Evolutionary conservation across 176 grass and related monocot species (phyloP).

Genomic region (Chloris gayana): DNA sequence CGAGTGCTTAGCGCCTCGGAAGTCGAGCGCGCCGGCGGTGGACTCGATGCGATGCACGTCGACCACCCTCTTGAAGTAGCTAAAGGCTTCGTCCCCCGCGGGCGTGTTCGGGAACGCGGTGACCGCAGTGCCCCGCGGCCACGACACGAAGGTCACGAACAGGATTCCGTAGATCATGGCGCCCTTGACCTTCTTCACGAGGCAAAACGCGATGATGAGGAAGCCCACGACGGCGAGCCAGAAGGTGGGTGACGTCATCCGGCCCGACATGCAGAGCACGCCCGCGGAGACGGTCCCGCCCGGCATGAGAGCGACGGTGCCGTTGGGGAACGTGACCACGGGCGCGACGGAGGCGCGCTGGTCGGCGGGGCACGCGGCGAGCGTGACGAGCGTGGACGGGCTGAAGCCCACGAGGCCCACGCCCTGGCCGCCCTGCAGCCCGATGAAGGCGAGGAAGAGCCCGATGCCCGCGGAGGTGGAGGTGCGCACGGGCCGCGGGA

Average conservation of each 20-base stretch:
- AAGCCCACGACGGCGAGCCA: constrained; percentile 76
- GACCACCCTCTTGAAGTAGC: constrained; percentile 73
- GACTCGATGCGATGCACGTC: constrained; percentile 67
- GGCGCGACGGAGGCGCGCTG: constrained; percentile 69
- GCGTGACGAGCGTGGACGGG: constrained; percentile 70
- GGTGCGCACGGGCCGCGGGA: constrained; percentile 66
- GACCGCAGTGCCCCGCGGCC: constrained; percentile 66
- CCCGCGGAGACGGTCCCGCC: constrained; percentile 55
- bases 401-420: constrained; percentile 65
- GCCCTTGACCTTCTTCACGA: constrained; percentile 68
- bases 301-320: constrained; percentile 63
- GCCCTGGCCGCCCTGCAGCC: constrained; percentile 64
- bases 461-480: constrained; percentile 78
- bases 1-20: constrained; percentile 41
- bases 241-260: constrained; percentile 75
- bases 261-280: constrained; percentile 66
- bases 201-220: constrained; percentile 79
- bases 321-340: constrained; percentile 59
- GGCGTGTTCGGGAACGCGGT: constrained; percentile 71
- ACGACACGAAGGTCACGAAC: constrained; percentile 76
- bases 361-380: constrained; percentile 66
- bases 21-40: constrained; percentile 74
- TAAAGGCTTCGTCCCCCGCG: constrained; percentile 55
- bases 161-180: constrained; percentile 87
- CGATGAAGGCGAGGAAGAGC: constrained; percentile 68